Percentiles rank a stretch among this genome's conserved stretches.
Conservation (phyloP, 495 filamentous ascomycete species). For the Aspergillus indologenus region DNA sequence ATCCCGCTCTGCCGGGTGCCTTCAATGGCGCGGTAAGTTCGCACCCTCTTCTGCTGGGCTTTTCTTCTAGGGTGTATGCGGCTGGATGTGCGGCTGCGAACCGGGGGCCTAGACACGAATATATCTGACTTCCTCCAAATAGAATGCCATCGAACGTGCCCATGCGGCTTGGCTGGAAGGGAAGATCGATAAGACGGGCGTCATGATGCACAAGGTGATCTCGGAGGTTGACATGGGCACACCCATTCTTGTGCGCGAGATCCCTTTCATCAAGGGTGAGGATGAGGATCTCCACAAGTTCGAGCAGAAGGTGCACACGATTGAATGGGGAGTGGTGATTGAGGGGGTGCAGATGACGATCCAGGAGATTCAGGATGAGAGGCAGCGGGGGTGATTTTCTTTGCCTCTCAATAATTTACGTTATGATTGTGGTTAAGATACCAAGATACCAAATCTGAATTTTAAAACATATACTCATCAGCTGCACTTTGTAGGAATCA, state of each 20-base stretch:
- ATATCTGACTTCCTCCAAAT: constrained; percentile 1
- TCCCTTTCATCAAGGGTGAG: constrained; percentile 60
- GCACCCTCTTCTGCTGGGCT: not conserved
- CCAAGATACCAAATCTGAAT: constrained; percentile 1
- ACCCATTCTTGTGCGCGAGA: constrained; percentile 68
- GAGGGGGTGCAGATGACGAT: constrained; percentile 61
- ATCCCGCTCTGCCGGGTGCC: constrained; percentile 72
- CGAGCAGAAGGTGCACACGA: constrained; percentile 65
- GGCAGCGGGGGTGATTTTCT: constrained; percentile 18
- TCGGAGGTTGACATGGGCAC: constrained; percentile 78
- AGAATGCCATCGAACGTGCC: constrained; percentile 73
- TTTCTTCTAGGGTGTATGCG: not conserved
- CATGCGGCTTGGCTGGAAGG: constrained; percentile 70
- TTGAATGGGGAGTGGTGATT: constrained; percentile 69
- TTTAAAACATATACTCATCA: not conserved
- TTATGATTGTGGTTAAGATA: not conserved
- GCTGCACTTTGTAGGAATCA: not conserved
- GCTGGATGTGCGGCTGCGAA: not conserved
- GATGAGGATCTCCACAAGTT: constrained; percentile 63
- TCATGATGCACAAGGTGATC: constrained; percentile 94
- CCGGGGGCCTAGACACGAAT: not conserved
- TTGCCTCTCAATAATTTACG: not conserved
- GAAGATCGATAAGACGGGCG: constrained; percentile 72
- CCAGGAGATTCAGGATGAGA: constrained; percentile 38
- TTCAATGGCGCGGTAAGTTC: constrained; percentile 68